Conservation (phyloP, 2,329 filamentous ascomycete genomes). For the Aspergillus clavatus region DNA sequence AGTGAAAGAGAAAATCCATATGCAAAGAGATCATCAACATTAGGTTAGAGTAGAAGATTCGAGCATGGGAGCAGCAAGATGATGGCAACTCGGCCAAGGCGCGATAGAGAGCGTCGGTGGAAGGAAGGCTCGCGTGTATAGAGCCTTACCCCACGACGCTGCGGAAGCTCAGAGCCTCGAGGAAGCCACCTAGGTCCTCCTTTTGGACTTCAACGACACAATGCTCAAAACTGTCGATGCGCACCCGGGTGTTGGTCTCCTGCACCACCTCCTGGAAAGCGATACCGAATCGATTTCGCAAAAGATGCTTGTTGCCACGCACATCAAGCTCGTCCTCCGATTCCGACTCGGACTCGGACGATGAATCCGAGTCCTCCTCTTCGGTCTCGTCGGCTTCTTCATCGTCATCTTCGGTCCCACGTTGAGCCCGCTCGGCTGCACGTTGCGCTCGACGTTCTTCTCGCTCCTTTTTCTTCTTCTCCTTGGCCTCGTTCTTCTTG, state of each 20-base stretch:
- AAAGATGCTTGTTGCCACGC: slow-evolving; percentile 59
- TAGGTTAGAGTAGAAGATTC: neutral
- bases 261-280: slow-evolving; percentile 93
- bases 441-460: slow-evolving; percentile 59
- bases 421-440: slow-evolving; percentile 48
- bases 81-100: neutral
- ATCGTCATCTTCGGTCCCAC: slow-evolving; percentile 52
- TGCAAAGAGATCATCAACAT: slow-evolving; percentile 6
- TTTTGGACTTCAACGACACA: slow-evolving; percentile 97
- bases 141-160: slow-evolving; percentile 59
- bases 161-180: slow-evolving; percentile 90
- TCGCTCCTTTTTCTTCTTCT: slow-evolving; percentile 57
- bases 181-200: slow-evolving; percentile 83
- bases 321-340: slow-evolving; percentile 53
- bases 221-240: slow-evolving; percentile 95
- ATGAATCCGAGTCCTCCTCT: slow-evolving; percentile 35
- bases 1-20: slow-evolving; percentile 2
- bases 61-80: slow-evolving; percentile 1
- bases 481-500: slow-evolving; percentile 59
- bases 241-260: slow-evolving; percentile 81
- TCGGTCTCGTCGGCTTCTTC: slow-evolving; percentile 62
- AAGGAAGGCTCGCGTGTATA: neutral
- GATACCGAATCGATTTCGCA: slow-evolving; percentile 84
- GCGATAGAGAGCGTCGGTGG: slow-evolving; percentile 1
- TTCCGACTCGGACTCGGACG: slow-evolving; percentile 47